Base-by-base conservation (phyloP, 192 early-diverging fungal genomes). In the Podila horticola region DNA sequence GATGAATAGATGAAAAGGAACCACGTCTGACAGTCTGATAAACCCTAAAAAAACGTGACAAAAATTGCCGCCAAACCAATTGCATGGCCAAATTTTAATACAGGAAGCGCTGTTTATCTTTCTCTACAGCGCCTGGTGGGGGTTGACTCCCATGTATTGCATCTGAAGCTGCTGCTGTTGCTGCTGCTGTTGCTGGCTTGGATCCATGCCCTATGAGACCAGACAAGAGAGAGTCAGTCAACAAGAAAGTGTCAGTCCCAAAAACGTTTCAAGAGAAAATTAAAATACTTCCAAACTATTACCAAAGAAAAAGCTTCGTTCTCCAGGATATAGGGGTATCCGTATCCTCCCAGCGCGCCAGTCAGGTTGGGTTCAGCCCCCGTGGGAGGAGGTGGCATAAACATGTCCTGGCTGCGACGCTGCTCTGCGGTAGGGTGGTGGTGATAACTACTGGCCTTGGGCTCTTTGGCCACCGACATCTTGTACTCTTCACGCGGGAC, bases 401-500 rank as follows among this genome's bases (percentile, higher is more conserved):
- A 69, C 51, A 74, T 55, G n/a, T 69, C 74, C 33, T 72, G 66
- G 50, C 73, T 74, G 2, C 65, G 73, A 30, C 73, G 74, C 24
- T 63, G 69, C 24, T 72, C 81, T 29, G 57, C 22, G 48, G 38
- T 63, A 10, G 34, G 34, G 20, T 74, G 58, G 13, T 49, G 50
- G 36, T 72, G 65, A 10, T 45, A 17, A 45, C 11, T 17, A 2
- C 66, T 66, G 6, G 72, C 22, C 62, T 70, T 75, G 65, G 74
- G 73, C 26, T 81, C 77, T 57, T 81, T 75, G 15, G 73, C 84
- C 77, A 71, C 17, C 64, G 60, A 85, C 64, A 86, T 84, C 83
- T 79, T 72, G 60, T 73, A 81, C 30, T 96, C 96, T 64, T 97
- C 97, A 34, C 97, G 85, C 1, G 97, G 97, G 11, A 99, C 96